Evolutionary conservation across 1,284 basidiomycete genomes (phyloP), one percentile per base, ranked within the genome.

Genomic region (Sporisorium iseilematis-ciliati): DNA sequence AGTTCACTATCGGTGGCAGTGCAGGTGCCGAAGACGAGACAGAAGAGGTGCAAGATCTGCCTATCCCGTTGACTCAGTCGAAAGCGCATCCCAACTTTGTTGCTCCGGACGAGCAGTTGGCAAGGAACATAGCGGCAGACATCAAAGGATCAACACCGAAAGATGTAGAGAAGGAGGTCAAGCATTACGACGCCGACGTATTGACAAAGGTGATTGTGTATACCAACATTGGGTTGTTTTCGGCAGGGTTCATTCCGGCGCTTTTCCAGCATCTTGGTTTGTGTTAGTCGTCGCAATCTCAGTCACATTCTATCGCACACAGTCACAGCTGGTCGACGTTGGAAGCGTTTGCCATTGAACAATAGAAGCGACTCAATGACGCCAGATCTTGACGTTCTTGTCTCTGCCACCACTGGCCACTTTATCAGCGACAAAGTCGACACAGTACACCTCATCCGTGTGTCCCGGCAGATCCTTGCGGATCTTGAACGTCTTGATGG

Each of bases 371-470:
- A 11, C 38, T 50, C 51, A 83, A 50, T 81, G 74, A 20, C 75
- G 68, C 83, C 83, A 84, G 26, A 90, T 89, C 81, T 89, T 90
- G 61, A 90, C 88, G 26, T 87, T 87, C 85, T 88, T 88, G 76
- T 90, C 89, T 52, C 88, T 84, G 0, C 97, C 96, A 14, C 95
- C 97, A 84, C 94, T 96, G 69, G 97, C 95, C 33, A 98, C 90
- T 86, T 98, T 98, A 87, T 99, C 96, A 1, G 95, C 96, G 14
- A 81, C 77, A 53, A 82, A 84, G 55, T 83, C 82, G 21, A 99
- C 96, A 82, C 96, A 99, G 87, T 98, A 98, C 26, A 99, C 96
- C 85, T 99, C 97, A 82, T 99, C 96, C 0, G 92, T 93, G 84
- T 99, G 97, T 3, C 96, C 97, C 0, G 95, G 94, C 25, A 99